Evolutionary conservation across 2,329 filamentous ascomycete species (phyloP).

Genomic region (Cladosporium sphaerospermum): DNA sequence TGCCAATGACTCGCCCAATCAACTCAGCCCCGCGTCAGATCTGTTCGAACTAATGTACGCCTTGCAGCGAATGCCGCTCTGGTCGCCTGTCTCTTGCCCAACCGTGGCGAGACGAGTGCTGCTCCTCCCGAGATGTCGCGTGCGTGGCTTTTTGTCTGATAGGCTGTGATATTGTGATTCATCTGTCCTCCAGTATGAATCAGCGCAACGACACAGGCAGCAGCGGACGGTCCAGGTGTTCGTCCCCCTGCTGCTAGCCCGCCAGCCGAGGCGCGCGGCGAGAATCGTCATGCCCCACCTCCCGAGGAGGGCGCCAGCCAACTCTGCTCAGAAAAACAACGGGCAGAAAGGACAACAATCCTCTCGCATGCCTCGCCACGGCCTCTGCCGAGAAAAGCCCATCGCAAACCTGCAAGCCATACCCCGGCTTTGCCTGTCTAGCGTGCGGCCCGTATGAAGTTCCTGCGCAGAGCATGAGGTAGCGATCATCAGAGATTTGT

Average conservation of each 20-base stretch:
- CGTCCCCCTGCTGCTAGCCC: neutral
- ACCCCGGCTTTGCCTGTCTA: conserved; percentile 10
- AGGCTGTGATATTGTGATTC: neutral
- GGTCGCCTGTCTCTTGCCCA: conserved; percentile 1
- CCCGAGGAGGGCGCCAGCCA: neutral
- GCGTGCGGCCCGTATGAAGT: conserved; percentile 6
- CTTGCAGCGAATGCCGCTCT: neutral
- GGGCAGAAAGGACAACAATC: conserved; percentile 7
- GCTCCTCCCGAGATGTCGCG: neutral
- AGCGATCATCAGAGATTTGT: conserved; percentile 10
- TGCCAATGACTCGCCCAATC: conserved; percentile 4
- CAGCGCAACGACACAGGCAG: neutral
- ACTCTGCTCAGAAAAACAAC: conserved; percentile 11
- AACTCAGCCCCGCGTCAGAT: conserved; percentile 7
- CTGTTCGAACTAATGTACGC: conserved; percentile 5
- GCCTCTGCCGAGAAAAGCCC: conserved; percentile 5
- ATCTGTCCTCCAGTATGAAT: neutral
- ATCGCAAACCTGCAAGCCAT: conserved; percentile 2
- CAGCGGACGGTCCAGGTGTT: conserved; percentile 7
- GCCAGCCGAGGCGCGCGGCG: conserved; percentile 4
- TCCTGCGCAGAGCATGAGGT: conserved; percentile 9
- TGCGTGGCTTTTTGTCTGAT: neutral
- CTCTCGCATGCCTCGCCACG: neutral
- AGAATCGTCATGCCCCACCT: conserved; percentile 10
- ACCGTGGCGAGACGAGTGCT: neutral